phyloP scores from a whole-genome alignment of 164 flowering plant genomes.

The Stephania japonica region DNA sequence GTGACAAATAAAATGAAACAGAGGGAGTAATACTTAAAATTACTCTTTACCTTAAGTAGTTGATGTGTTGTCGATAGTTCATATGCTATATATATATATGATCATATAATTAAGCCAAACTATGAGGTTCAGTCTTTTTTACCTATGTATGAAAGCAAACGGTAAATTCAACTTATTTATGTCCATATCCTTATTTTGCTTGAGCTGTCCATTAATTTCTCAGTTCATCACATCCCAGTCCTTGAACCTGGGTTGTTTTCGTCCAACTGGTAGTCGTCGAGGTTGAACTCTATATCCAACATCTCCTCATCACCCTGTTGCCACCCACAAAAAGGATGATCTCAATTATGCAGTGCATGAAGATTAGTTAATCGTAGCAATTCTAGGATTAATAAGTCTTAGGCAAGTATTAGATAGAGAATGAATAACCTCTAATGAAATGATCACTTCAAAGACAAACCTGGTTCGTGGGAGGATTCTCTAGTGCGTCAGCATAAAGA shows the following conservation, averaged over 20 bases:
- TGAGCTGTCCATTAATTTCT: not conserved
- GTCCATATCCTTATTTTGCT: not conserved
- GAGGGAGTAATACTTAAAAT: too few relatives aligned
- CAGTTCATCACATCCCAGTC: not conserved
- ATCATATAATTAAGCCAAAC: not conserved
- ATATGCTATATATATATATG: not conserved
- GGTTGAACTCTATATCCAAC: conserved; percentile 5
- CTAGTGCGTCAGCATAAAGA: not conserved
- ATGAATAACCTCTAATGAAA: not conserved
- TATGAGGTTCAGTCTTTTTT: not conserved
- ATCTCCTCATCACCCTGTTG: conserved; percentile 8
- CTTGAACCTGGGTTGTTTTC: not conserved
- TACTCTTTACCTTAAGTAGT: not conserved
- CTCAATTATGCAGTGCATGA: not conserved
- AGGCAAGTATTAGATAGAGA: not conserved
- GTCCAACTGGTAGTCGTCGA: not conserved
- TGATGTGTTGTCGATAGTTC: not conserved
- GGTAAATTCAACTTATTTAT: not conserved
- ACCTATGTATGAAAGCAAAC: not conserved
- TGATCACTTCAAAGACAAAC: not conserved
- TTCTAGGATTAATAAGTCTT: not conserved
- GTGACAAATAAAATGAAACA: too few relatives aligned
- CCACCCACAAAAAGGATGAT: conserved; percentile 1
- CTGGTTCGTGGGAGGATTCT: not conserved
- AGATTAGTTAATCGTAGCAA: too few relatives aligned